Evolutionary conservation across 352 stramenopile species (phyloP), one percentile per base, ranked within the genome.

Genomic region (Phytophthora europaea): DNA sequence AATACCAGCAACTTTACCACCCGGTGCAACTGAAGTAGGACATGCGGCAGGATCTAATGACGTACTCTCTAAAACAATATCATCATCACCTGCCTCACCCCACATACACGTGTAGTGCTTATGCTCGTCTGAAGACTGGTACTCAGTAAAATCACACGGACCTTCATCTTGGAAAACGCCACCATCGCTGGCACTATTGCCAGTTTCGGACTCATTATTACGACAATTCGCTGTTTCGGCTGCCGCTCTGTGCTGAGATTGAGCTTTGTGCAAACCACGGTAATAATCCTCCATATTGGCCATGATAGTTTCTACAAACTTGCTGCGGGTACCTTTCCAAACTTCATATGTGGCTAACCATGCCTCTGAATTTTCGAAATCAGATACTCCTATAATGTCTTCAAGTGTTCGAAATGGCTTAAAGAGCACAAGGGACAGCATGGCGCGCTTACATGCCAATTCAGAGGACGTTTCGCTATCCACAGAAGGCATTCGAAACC

Each of bases 221-320:
- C 16, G n/a, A 8, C 13, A 31, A 18, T n/a, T 22, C 20, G 48
- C n/a, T 55, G n/a, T 34, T 55, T 43, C 36, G 16, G 36, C 36
- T 1, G 48, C 48, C 16, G 48, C 8, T 55, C 31, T 31, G 9
- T 33, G n/a, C n/a, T 50, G n/a, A 16, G 16, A n/a, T 51, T 50
- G 13, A 34, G 55, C 55, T 12, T 18, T n/a, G 18, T 18, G 33
- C 12, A 61, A 13, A n/a, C 20, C 55, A 3, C 55, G 33, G 28
- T 61, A 61, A 33, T 50, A 61, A n/a, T 61, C 55, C 18, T 61
- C 6, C 34, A 61, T 61, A 50, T 61, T 61, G 20, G 51, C 28
- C n/a, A 50, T 61, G 10, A 61, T 61, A 4, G 22, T 31, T 31
- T 55, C 20, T 18, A 55, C n/a, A 55, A 55, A 55, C 9, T 16